Conservation (phyloP, 306 rosid species). For the Biancaea sappan region DNA sequence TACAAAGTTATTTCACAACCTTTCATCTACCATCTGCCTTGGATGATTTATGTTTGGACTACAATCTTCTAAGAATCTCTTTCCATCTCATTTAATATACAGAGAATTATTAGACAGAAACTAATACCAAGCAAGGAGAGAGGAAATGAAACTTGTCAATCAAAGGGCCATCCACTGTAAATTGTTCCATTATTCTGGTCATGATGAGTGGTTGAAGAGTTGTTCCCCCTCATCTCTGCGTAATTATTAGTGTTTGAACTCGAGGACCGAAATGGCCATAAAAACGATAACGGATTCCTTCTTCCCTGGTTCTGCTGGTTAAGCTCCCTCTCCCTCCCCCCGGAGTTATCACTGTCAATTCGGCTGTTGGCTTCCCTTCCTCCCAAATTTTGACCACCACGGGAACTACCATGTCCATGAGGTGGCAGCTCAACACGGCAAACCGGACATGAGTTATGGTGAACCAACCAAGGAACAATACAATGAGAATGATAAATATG, state of each 20-base stretch:
- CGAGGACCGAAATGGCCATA: conserved; percentile 52
- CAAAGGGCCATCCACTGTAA: conserved; percentile 40
- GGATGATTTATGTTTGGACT: background rate
- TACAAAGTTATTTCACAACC: background rate
- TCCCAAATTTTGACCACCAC: conserved; percentile 28
- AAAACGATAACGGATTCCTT: conserved; percentile 36
- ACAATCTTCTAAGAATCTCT: background rate
- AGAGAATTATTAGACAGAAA: background rate
- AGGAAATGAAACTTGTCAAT: conserved; percentile 21
- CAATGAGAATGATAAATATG: conserved; percentile 82
- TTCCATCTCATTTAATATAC: conserved; percentile 3
- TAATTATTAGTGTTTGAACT: conserved; percentile 25
- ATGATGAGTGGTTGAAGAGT: conserved; percentile 29
- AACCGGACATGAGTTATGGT: conserved; percentile 75
- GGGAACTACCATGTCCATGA: conserved; percentile 29
- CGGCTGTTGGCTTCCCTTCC: conserved; percentile 31
- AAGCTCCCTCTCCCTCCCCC: conserved; percentile 29
- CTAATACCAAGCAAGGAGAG: background rate
- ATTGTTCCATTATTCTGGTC: conserved; percentile 38
- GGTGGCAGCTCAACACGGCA: conserved; percentile 73
- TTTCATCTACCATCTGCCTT: background rate
- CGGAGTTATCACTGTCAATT: conserved; percentile 2
- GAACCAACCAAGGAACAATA: conserved; percentile 72
- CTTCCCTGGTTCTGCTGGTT: conserved; percentile 38
- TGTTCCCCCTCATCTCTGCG: conserved; percentile 33